phyloP scores from a whole-genome alignment of 1,139 yeast species.

The Pichiaceae sp. region DNA sequence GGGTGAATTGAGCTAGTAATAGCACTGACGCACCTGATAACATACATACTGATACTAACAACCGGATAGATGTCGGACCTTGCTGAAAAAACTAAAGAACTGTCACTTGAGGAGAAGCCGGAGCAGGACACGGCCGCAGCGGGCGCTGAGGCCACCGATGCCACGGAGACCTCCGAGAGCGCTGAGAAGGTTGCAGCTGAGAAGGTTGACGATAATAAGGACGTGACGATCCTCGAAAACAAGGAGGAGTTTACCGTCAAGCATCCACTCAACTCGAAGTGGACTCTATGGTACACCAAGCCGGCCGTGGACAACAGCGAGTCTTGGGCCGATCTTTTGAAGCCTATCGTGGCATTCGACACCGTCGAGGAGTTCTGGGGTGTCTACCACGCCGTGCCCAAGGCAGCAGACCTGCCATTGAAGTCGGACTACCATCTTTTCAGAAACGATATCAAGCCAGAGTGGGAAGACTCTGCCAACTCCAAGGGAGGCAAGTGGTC shows the following conservation, averaged over 20 bases:
- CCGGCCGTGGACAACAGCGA: slow-evolving; percentile 75
- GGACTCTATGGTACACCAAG: slow-evolving; percentile 98
- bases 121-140: slow-evolving; percentile 38
- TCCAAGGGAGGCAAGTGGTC: slow-evolving; percentile 94
- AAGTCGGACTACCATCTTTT: slow-evolving; percentile 94
- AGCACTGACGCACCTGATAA: neutral
- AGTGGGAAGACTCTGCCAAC: slow-evolving; percentile 94
- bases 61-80: slow-evolving; percentile 27
- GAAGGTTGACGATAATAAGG: slow-evolving; percentile 10
- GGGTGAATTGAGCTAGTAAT: neutral
- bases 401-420: slow-evolving; percentile 82
- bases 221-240: slow-evolving; percentile 53
- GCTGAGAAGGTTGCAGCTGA: neutral
- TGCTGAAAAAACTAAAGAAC: slow-evolving; percentile 43
- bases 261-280: slow-evolving; percentile 86
- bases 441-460: slow-evolving; percentile 92
- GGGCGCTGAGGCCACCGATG: slow-evolving; percentile 46
- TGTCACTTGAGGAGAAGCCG: slow-evolving; percentile 27
- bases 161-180: slow-evolving; percentile 36
- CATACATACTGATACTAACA: neutral
- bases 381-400: slow-evolving; percentile 87
- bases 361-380: slow-evolving; percentile 99
- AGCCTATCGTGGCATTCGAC: slow-evolving; percentile 85
- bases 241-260: slow-evolving; percentile 68
- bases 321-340: slow-evolving; percentile 88